These are phyloP conservation scores for Knoxia roxburghii DNA, from an alignment of 257 asterid species.

Conservation along the genomic window DNA sequence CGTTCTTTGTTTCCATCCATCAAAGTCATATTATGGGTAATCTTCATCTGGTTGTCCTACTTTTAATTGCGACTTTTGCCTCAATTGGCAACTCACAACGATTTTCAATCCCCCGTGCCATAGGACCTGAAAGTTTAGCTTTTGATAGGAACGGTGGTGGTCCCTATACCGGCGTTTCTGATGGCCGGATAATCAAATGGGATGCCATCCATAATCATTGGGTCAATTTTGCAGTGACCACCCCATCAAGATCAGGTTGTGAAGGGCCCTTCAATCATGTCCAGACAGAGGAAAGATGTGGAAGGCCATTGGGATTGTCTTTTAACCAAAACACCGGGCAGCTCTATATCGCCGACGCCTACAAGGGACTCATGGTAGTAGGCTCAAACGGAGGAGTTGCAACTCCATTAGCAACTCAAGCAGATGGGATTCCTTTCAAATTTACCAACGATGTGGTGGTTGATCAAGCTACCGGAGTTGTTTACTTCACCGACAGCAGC, in stretches of 20 bases:
- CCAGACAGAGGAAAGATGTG: constrained; percentile 44
- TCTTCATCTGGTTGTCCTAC: no score
- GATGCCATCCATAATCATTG: constrained; percentile 40
- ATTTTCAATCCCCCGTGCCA: constrained; percentile 19
- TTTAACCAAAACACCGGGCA: constrained; percentile 43
- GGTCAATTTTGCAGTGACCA: constrained; percentile 60
- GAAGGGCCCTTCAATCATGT: constrained; percentile 33
- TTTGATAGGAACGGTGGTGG: constrained; percentile 47
- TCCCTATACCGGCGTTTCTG: constrained; percentile 67
- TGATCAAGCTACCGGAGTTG: constrained; percentile 34
- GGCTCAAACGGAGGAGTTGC: constrained; percentile 59
- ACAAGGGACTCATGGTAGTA: constrained; percentile 61
- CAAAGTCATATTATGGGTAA: no score
- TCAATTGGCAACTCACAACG: neutral
- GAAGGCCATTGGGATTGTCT: constrained; percentile 66
- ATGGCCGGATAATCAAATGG: constrained; percentile 69
- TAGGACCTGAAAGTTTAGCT: constrained; percentile 63
- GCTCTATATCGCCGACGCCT: constrained; percentile 57
- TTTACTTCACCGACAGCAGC: constrained; percentile 64
- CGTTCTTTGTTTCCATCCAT: no score
- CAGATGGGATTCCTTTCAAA: constrained; percentile 21
- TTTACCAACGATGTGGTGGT: no score
- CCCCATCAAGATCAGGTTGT: constrained; percentile 50
- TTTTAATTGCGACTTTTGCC: neutral
- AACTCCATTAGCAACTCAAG: constrained; percentile 32